phyloP scores from a whole-genome alignment of 2,329 filamentous ascomycete species.

The Fusarium sarcochroum region DNA sequence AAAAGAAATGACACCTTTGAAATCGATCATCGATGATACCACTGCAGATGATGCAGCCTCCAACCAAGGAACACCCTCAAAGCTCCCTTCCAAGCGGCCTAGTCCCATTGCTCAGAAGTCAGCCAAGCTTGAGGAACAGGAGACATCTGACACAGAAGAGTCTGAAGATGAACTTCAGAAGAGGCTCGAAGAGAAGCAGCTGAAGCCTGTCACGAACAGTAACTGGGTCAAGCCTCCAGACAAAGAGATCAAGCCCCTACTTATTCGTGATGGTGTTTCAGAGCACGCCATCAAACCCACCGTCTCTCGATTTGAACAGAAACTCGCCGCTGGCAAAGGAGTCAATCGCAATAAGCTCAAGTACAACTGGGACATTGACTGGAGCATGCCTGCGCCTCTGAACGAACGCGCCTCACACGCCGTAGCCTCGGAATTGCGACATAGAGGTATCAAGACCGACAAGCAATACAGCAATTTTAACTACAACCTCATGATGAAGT shows the following conservation, averaged over 20 bases:
- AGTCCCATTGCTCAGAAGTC: neutral
- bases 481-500: conserved; percentile 45
- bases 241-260: conserved; percentile 32
- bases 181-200: conserved; percentile 9
- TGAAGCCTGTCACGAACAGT: neutral
- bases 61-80: conserved; percentile 25
- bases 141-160: neutral
- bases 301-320: conserved; percentile 36
- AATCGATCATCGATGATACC: neutral
- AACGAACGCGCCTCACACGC: conserved; percentile 20
- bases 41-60: conserved; percentile 14
- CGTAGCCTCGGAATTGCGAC: conserved; percentile 32
- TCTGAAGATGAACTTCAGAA: conserved; percentile 20
- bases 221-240: conserved; percentile 17
- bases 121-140: neutral
- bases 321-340: conserved; percentile 31
- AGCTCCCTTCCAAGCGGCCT: conserved; percentile 1
- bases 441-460: conserved; percentile 32
- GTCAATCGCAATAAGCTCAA: conserved; percentile 11
- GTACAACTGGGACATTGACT: conserved; percentile 37
- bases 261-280: conserved; percentile 43
- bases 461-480: conserved; percentile 43
- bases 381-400: conserved; percentile 18
- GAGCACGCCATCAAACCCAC: conserved; percentile 46
- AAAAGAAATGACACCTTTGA: conserved; percentile 16